Evolutionary conservation across 208 protist genomes (phyloP), one percentile per base, ranked within the genome.

Genomic region (Trypanosoma cruzi): DNA sequence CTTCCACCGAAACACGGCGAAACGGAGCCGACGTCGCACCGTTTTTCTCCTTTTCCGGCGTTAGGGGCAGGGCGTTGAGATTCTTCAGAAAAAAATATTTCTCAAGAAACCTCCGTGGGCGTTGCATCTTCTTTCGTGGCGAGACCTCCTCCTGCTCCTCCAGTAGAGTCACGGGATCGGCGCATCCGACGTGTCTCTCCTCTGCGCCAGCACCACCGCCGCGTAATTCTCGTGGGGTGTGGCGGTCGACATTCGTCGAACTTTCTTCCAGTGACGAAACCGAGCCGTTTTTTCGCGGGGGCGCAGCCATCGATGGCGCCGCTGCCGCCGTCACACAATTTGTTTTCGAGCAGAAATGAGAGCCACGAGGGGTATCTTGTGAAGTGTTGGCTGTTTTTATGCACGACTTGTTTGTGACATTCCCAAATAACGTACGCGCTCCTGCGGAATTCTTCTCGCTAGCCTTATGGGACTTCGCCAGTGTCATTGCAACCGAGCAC

Each of bases 21-120:
- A 69, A 75, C n/a, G 29, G 50, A 1, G 52, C 26, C 11, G 64
- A 11, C 0, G 28, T 70, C 24, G 29, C 16, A 37, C 59, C n/a
- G 18, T 73, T 72, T 50, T 65, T 65, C 4, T 56, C 54, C 44
- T 44, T 14, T 20, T 65, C 67, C n/a, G 67, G 67, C 18, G 67
- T 72, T 16, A 26, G 11, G 16, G 67, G 67, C 29, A 72, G 31
- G 14, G 36, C 32, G 31, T 72, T 55, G 29, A 72, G 44, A 37
- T 32, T 48, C 31, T 65, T 65, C 22, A 72, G 44, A 49, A 72
- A 72, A 34, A 72, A 59, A 58, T 59, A 72, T 2, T 64, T 72
- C 49, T 65, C 24, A 0, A 65, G 18, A 26, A 64, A 72, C 46
- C 42, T 72, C 20, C 46, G 44, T 24, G 31, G 55, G 8, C 42